Base-by-base conservation (phyloP, 495 filamentous ascomycete species). In the Parmelia sp. region DNA sequence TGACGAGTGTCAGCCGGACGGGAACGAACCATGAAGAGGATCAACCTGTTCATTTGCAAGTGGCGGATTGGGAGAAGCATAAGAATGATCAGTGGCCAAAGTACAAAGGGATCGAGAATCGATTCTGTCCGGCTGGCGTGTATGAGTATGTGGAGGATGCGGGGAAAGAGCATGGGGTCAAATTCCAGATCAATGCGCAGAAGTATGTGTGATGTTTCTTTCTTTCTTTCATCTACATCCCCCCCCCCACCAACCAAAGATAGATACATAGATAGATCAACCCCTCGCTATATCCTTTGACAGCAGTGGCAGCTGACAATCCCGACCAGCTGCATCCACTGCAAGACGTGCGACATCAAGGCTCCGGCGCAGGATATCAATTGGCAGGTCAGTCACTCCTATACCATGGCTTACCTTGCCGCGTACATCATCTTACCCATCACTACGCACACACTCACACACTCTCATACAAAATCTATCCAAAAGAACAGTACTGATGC, bases 291-390 rank as follows among this genome's bases (percentile, higher is more conserved):
- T 42, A n/a, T n/a, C n/a, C n/a, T n/a, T n/a, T n/a, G n/a, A 9
- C 8, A 21, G 0, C 0, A 19, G 21, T 1, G 44, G n/a, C 2
- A 23, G 29, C 27, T 62, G 23, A 60, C 45, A n/a, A 23, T 23
- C 14, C 42, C 2, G 47, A 27, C 0, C 67, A 95, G 92, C 75
- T 99, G 94, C 74, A 94, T 99, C 62, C 94, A 99, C 76, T 99
- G 94, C 80, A 99, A 99, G 84, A 97, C 94, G 5, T 99, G 94
- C 72, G 94, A 99, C 76, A 97, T 99, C 75, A 99, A 99, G 79
- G 92, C 88, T 17, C 94, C 94, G 4, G 84, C 86, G 58, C 94
- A 99, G 77, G 94, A 96, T 74, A 97, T 97, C 74, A 95, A 96
- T 76, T 96, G 92, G 92, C 83, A 90, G 53, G 61, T 63, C n/a